Percentiles rank a stretch among this genome's conserved stretches.
Conservation (phyloP, 2,329 filamentous ascomycete genomes). For the Tricladium varicosporioides region DNA sequence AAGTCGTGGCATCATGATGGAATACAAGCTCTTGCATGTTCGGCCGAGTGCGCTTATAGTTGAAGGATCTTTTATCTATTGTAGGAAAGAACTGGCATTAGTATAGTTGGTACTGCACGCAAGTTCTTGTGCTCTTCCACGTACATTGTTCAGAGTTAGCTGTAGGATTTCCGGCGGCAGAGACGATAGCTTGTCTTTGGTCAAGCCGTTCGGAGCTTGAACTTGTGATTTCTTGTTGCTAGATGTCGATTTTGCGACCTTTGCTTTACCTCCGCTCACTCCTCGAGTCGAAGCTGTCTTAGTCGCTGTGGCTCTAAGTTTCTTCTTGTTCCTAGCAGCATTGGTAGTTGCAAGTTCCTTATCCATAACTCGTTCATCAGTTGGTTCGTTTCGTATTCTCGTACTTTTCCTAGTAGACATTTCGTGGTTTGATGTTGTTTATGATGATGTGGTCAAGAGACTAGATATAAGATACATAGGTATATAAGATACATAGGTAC, state of each 20-base stretch:
- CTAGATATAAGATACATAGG: too few species aligned
- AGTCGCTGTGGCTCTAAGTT: background rate
- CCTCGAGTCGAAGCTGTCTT: background rate
- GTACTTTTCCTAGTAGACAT: constrained; percentile 6
- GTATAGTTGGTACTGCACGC: background rate
- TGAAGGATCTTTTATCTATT: constrained; percentile 1
- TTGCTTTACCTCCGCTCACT: background rate
- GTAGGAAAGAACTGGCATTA: background rate
- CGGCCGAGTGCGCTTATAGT: constrained; percentile 3
- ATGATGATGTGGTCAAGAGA: background rate
- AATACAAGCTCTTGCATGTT: background rate
- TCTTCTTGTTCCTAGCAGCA: background rate
- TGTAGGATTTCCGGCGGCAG: constrained; percentile 5
- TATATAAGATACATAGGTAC: background rate
- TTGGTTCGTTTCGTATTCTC: background rate
- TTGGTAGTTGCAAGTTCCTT: background rate
- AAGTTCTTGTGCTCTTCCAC: background rate
- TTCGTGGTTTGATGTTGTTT: background rate
- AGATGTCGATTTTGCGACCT: background rate
- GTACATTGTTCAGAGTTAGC: constrained; percentile 6
- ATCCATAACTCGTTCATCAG: background rate
- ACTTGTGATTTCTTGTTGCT: background rate
- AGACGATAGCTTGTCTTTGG: background rate
- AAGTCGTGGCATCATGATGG: constrained; percentile 2
- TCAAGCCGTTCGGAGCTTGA: background rate